These are phyloP conservation scores for Tetracladium marchalianum DNA, from an alignment of 495 filamentous ascomycete genomes.

Conservation along the genomic window DNA sequence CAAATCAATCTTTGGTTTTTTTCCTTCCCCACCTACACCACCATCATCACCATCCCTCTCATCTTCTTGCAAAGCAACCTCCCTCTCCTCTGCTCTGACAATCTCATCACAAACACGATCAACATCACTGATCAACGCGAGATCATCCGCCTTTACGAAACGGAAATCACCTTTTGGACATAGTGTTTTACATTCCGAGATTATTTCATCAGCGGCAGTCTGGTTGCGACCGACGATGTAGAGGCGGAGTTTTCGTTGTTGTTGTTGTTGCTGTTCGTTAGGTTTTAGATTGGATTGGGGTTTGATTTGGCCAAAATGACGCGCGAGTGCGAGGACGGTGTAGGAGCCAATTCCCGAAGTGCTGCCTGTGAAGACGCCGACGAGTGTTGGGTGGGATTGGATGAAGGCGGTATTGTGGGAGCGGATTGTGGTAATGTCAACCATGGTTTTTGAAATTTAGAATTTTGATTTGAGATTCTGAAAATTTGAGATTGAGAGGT, in stretches of 20 bases:
- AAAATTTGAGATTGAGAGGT: no score
- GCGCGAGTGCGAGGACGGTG: conserved; percentile 26
- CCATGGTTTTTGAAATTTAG: background rate
- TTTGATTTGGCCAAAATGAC: no score
- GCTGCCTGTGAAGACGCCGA: conserved; percentile 23
- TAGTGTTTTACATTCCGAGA: conserved; percentile 16
- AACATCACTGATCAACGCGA: conserved; percentile 14
- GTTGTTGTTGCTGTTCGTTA: no score
- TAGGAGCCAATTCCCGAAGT: conserved; percentile 30
- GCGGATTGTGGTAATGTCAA: background rate
- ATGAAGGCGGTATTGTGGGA: background rate
- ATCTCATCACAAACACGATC: conserved; percentile 17
- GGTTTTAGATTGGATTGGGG: no score
- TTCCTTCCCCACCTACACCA: background rate
- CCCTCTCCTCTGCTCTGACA: background rate
- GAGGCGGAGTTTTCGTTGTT: conserved; percentile 12
- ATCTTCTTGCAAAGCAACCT: background rate
- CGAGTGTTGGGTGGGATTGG: conserved; percentile 2
- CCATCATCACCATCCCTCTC: background rate
- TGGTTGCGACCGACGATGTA: conserved; percentile 32
- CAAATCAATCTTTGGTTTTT: conserved; percentile 8
- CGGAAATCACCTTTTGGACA: conserved; percentile 8
- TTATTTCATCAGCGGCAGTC: conserved; percentile 21
- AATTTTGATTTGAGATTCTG: no score
- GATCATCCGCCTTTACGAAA: conserved; percentile 13